Evolutionary conservation across 345 rosid genomes (phyloP), one percentile per base, ranked within the genome.

Genomic region (Boechera divaricarpa): DNA sequence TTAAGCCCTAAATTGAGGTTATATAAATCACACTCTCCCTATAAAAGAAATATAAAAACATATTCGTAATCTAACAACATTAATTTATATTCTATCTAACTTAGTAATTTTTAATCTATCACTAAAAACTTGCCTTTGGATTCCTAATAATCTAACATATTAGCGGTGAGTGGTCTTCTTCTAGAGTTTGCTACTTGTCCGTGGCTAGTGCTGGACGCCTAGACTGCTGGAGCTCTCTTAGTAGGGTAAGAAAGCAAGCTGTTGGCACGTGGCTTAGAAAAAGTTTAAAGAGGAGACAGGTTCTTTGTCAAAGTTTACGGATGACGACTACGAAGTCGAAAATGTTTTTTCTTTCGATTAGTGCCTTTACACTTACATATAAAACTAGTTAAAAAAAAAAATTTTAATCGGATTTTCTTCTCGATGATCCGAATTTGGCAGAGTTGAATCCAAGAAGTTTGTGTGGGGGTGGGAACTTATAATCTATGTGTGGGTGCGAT

Each of bases 181-280:
- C 28, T 26, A 16, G 35, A 41, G 35, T 63, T 53, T 24, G 35
- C 53, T 48, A 74, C 38, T 32, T 55, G 48, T 55, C 49, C 12
- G 6, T 56, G 57, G n/a, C 65, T 9, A 33, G 47, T 64, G 55
- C 13, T 54, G 64, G 16, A 16, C 16, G 16, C 16, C 16, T 16
- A 16, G 54, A 26, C 38, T 54, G 45, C 10, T 54, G 64, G 54
- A 12, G 63, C 47, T 53, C 48, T 63, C 77, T 63, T 63, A 54
- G 63, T 31, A 31, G 32, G 77, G 54, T 53, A 53, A 18, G 56
- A 49, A 63, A 18, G 16, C 1, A 73, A 31, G 28, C 2, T 63
- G 55, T 63, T 39, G 63, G 42, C 31, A 52, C 63, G 62, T 73
- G 77, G 44, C 71, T 18, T 10, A 63, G 26, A 33, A 33, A 18